Evolutionary conservation across 2,329 filamentous ascomycete genomes (phyloP), one percentile per base, ranked within the genome.

Genomic region (Aspergillus sergii): DNA sequence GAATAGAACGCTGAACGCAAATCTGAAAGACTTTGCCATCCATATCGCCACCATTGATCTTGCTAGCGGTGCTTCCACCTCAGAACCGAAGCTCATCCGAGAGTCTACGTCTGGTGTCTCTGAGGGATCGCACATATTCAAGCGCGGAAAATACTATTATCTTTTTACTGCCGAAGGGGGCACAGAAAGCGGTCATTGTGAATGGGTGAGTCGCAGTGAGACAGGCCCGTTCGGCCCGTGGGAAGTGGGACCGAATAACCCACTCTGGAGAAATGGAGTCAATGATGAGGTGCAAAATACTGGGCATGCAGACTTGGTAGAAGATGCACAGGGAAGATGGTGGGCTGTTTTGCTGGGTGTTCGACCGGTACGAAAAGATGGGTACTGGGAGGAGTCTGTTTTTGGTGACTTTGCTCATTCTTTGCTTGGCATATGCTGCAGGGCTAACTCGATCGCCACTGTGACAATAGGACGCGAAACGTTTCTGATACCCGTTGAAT

Each of bases 191-290:
- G 81, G 84, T 0, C 88, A 91, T 68, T 84, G 86, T 3, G 85
- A 84, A 68, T 90, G 87, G 32, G 81, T 91, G 3, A 76, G 79
- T 58, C 80, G 84, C 77, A 88, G 64, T 80, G 85, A 58, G 79
- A 82, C 7, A 71, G 79, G 59, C 68, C 83, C 72, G 72, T 88
- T 85, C 79, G 88, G 88, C 0, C 88, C 88, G 0, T 91, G 89
- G 74, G 85, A 88, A 68, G 73, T 82, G 1, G 86, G 88, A 43
- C 86, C 87, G 0, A 75, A 84, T 54, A 86, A 87, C 60, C 80
- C 87, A 53, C 80, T 90, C 48, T 76, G 89, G 53, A 85, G 78
- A 4, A 84, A 84, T 59, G 81, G 81, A 0, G 73, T 78, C 0
- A 73, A 80, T 4, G 82, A 84, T 50, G 81, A 82, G 59, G 78